These are phyloP conservation scores for Dryadomyces quercus-mongolicae DNA, from an alignment of 2,329 filamentous ascomycete genomes.

Conservation along the genomic window DNA sequence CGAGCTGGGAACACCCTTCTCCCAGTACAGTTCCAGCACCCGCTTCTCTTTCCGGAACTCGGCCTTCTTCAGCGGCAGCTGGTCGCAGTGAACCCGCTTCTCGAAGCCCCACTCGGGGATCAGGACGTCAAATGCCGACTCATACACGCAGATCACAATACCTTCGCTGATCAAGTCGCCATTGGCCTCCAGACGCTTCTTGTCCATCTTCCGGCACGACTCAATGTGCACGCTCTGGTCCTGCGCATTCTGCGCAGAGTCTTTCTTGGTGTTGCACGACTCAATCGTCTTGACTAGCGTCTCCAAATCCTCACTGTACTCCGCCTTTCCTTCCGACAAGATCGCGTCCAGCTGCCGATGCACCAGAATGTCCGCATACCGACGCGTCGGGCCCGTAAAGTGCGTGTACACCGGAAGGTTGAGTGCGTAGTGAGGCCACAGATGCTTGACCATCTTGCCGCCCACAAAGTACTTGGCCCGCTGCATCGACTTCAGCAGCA, in stretches of 20 bases:
- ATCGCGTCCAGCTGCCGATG: constrained; percentile 88
- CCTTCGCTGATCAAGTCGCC: constrained; percentile 92
- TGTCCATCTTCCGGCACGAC: constrained; percentile 91
- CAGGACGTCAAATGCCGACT: constrained; percentile 94
- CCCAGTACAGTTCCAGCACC: constrained; percentile 94
- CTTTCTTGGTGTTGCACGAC: constrained; percentile 97
- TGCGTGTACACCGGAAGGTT: constrained; percentile 94
- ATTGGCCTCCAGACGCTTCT: constrained; percentile 71
- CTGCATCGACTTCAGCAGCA: constrained; percentile 89
- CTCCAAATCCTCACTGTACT: constrained; percentile 84
- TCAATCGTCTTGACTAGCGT: constrained; percentile 84
- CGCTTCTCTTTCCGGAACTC: constrained; percentile 96
- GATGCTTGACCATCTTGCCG: constrained; percentile 63
- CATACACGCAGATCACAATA: constrained; percentile 93
- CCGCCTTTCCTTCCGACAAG: constrained; percentile 67
- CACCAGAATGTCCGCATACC: constrained; percentile 89
- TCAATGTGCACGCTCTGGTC: constrained; percentile 99
- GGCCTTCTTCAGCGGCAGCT: constrained; percentile 96
- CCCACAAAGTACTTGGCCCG: constrained; percentile 91
- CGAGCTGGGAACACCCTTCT: constrained; percentile 95
- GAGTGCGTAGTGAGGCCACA: constrained; percentile 79
- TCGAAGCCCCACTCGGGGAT: constrained; percentile 98
- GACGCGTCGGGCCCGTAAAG: constrained; percentile 88
- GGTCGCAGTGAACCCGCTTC: constrained; percentile 97
- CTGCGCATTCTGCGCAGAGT: constrained; percentile 92